Evolutionary conservation across 306 rosid genomes (phyloP), one percentile per base, ranked within the genome.

Genomic region (Vicia sativa): DNA sequence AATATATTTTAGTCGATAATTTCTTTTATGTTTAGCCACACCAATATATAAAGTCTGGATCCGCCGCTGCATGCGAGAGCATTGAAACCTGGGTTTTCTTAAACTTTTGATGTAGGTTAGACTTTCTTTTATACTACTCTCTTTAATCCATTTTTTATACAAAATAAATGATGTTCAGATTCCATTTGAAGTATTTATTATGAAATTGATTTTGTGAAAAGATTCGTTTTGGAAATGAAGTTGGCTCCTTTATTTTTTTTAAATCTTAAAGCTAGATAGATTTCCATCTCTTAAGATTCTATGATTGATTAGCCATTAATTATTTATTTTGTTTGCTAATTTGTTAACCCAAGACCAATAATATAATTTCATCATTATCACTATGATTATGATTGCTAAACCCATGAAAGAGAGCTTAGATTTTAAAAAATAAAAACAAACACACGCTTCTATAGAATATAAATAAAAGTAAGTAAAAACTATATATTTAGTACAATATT

Each of bases 351-450:
- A 3, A 16, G 26, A 16, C 28, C 55, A 49, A 21, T 52, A 19
- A 10, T 23, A 52, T 4, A 7, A 3, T 4, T 52, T 19, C 58
- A 11, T 6, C 34, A 52, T 52, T 52, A 23, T n/a, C 21, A 13
- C 9, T 52, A 52, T 52, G 58, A 52, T 21, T 52, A 0, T 52
- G 58, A 52, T 52, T 52, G 31, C 58, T 52, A 48, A 43, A n/a
- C 48, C 34, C 16, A 23, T 49, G 9, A 53, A 5, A 11, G 57
- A 10, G 16, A 1, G 14, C 2, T 34, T 34, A 34, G 38, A 7
- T 6, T 34, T 34, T 7, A 7, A 25, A 53, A 9, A 6, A 18
- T 21, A 11, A 11, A 23, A 25, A 23, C 12, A 23, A 11, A 43
- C 16, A 3, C 48, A 34, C 38, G 38, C 38, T 6, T 34, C 38